Conservation (phyloP, 805 yeast genomes). For the Suhomyces sp. region DNA sequence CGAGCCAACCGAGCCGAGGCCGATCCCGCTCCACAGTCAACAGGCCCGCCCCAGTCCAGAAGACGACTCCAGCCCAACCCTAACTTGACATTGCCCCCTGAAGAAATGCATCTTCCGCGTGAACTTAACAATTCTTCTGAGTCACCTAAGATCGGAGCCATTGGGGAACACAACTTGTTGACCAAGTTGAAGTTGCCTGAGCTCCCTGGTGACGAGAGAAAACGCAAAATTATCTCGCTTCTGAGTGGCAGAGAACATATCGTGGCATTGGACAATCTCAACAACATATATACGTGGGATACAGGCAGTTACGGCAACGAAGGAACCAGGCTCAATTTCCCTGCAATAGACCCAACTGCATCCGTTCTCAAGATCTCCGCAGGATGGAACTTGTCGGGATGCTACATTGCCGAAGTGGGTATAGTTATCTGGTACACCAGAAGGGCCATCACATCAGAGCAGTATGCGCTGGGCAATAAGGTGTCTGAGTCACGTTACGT, state of each 20-base stretch:
- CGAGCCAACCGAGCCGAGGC: slow-evolving; percentile 10
- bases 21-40: slow-evolving; percentile 2
- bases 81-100: slow-evolving; percentile 23
- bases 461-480: slow-evolving; percentile 14
- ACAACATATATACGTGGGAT: slow-evolving; percentile 64
- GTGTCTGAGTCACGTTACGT: slow-evolving; percentile 35
- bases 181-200: slow-evolving; percentile 21
- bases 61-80: slow-evolving; percentile 15
- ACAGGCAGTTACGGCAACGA: slow-evolving; percentile 24
- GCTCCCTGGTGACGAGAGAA: neutral
- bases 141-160: neutral
- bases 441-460: slow-evolving; percentile 16
- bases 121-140: neutral
- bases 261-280: slow-evolving; percentile 52
- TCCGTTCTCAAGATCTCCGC: slow-evolving; percentile 50
- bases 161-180: slow-evolving; percentile 18
- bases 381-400: slow-evolving; percentile 66
- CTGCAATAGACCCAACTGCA: slow-evolving; percentile 17
- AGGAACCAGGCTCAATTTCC: slow-evolving; percentile 47
- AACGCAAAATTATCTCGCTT: slow-evolving; percentile 43
- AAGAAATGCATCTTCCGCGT: slow-evolving; percentile 17
- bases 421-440: slow-evolving; percentile 55
- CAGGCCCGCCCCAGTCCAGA: slow-evolving; percentile 7
- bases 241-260: slow-evolving; percentile 66
- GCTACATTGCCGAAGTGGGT: slow-evolving; percentile 49